phyloP scores from a whole-genome alignment of 2,329 filamentous ascomycete genomes.

The Ophiostoma perfectum region DNA sequence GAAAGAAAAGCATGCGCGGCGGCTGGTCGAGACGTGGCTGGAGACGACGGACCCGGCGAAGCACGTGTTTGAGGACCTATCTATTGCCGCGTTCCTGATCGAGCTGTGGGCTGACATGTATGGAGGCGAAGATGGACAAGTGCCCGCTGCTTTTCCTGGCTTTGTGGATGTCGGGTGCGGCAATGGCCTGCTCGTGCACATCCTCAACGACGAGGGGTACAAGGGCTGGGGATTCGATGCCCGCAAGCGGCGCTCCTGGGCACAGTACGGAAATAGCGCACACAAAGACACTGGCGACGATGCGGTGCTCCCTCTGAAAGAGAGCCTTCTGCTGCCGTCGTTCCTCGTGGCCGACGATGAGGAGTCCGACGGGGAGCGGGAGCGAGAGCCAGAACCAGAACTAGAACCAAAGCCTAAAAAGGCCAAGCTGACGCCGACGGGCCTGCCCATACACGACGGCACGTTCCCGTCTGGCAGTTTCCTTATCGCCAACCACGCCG shows the following conservation, averaged over 20 bases:
- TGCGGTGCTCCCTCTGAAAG: conserved; percentile 29
- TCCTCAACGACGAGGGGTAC: conserved; percentile 77
- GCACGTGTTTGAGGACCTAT: conserved; percentile 91
- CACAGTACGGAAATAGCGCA: conserved; percentile 50
- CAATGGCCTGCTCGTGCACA: conserved; percentile 82
- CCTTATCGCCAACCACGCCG: conserved; percentile 94
- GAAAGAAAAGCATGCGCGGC: conserved; percentile 70
- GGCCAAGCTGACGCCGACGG: conserved; percentile 21
- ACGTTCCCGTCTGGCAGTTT: conserved; percentile 71
- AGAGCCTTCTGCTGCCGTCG: conserved; percentile 39
- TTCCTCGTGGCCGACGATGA: conserved; percentile 2
- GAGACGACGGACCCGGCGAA: conserved; percentile 84
- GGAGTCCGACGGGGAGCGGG: neutral
- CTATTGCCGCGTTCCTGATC: conserved; percentile 85
- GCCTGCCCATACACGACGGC: conserved; percentile 48
- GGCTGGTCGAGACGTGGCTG: conserved; percentile 69
- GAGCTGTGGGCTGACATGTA: conserved; percentile 91
- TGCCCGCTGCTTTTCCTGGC: conserved; percentile 58
- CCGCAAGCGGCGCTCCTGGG: conserved; percentile 78
- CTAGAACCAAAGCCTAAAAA: neutral
- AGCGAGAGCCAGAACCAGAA: too few relatives aligned
- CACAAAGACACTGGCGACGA: conserved; percentile 15
- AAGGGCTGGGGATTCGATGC: conserved; percentile 88
- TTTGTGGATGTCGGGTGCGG: conserved; percentile 97
- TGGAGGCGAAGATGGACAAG: conserved; percentile 26